Evolutionary conservation across 2,329 filamentous ascomycete genomes (phyloP).

Genomic region (Pseudocercospora macadamiae): DNA sequence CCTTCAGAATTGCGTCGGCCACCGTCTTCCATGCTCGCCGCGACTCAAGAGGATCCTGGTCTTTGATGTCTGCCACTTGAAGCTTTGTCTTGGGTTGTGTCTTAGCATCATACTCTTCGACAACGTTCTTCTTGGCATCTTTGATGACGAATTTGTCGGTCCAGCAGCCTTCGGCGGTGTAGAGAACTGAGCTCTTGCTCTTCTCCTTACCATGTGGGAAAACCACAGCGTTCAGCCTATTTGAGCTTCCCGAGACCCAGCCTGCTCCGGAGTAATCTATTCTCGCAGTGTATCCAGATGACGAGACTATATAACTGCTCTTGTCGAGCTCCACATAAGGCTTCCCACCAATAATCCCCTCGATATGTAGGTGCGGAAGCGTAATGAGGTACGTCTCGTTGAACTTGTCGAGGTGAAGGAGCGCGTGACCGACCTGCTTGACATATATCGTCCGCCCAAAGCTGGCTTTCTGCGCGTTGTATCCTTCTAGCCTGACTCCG

Average conservation of each 20-base stretch:
- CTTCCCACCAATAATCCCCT: constrained; percentile 81
- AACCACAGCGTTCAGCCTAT: constrained; percentile 76
- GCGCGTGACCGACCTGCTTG: constrained; percentile 75
- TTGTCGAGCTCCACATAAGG: constrained; percentile 92
- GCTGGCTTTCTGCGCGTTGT: constrained; percentile 94
- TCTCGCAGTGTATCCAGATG: constrained; percentile 81
- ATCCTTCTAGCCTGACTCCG: constrained; percentile 75
- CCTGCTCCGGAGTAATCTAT: constrained; percentile 93
- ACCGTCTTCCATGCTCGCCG: constrained; percentile 87
- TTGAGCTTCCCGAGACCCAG: constrained; percentile 96
- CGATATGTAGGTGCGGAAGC: constrained; percentile 87
- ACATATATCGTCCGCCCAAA: constrained; percentile 93
- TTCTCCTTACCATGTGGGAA: constrained; percentile 72
- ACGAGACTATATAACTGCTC: constrained; percentile 81
- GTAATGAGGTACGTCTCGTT: constrained; percentile 86
- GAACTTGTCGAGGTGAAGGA: constrained; percentile 70
- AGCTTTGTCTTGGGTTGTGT: constrained; percentile 64
- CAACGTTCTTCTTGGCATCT: constrained; percentile 57
- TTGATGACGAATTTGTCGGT: constrained; percentile 79
- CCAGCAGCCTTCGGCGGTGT: constrained; percentile 90
- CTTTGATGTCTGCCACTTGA: constrained; percentile 69
- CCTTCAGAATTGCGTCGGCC: constrained; percentile 74
- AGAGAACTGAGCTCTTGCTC: constrained; percentile 62
- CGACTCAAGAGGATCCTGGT: constrained; percentile 86
- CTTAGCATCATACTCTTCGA: constrained; percentile 53